These are phyloP conservation scores for Pythium pyrilobum DNA, from an alignment of 352 stramenopile species.

Conservation along the genomic window DNA sequence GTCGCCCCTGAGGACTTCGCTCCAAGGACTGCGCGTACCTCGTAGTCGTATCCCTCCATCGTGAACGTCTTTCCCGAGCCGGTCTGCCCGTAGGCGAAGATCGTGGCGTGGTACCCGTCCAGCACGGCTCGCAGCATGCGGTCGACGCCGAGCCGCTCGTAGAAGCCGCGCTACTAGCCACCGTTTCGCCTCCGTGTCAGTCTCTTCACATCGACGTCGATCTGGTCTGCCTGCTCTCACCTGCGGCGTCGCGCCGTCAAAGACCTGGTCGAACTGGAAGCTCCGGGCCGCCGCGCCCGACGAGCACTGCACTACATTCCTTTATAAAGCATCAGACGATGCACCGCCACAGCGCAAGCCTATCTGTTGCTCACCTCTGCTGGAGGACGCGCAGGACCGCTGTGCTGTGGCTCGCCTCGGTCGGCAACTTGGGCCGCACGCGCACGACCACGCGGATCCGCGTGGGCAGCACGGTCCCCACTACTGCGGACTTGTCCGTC, in stretches of 20 bases:
- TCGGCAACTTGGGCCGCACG: constrained; percentile 33
- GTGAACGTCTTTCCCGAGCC: constrained; percentile 58
- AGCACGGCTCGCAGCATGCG: constrained; percentile 29
- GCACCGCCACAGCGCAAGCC: background rate
- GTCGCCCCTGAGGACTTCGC: too few species aligned
- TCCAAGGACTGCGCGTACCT: constrained; percentile 18
- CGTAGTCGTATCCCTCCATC: constrained; percentile 60
- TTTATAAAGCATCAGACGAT: background rate
- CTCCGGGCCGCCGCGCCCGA: constrained; percentile 18
- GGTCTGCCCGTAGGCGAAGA: constrained; percentile 58
- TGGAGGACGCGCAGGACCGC: constrained; percentile 29
- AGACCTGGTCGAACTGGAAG: constrained; percentile 56
- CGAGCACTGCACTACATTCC: constrained; percentile 25
- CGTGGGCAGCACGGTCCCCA: constrained; percentile 2
- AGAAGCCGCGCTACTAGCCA: constrained; percentile 30
- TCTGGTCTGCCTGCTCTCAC: too few species aligned
- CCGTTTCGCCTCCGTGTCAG: background rate
- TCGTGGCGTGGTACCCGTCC: constrained; percentile 41
- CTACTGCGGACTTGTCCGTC: background rate
- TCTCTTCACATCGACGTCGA: background rate
- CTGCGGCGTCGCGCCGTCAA: constrained; percentile 29
- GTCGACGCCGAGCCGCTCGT: constrained; percentile 31
- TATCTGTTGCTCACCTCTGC: constrained; percentile 4
- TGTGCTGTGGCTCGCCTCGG: constrained; percentile 30
- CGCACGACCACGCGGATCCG: constrained; percentile 51